These are phyloP conservation scores for Ceratobasidium sp. DNA, from an alignment of 1,284 basidiomycete genomes.

Conservation along the genomic window DNA sequence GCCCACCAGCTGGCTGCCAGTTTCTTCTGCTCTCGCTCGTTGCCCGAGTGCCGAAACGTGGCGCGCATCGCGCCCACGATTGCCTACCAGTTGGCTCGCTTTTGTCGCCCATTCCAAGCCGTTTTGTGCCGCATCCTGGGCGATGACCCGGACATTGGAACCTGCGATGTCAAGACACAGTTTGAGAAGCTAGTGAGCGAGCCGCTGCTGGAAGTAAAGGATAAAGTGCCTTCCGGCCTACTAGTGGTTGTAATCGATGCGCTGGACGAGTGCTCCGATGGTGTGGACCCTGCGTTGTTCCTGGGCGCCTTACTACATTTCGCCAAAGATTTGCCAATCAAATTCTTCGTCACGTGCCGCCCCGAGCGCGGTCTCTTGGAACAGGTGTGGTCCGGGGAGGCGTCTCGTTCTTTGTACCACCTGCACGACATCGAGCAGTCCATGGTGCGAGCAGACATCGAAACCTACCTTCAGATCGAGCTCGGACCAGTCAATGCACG, in stretches of 20 bases:
- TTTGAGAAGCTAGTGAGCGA: slow-evolving; percentile 13
- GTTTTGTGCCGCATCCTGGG: neutral
- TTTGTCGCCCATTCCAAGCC: neutral
- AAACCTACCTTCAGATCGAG: slow-evolving; percentile 19
- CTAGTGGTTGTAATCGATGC: slow-evolving; percentile 38
- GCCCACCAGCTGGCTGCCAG: slow-evolving; percentile 17
- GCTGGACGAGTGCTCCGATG: slow-evolving; percentile 37
- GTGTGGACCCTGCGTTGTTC: neutral
- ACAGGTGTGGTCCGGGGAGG: neutral
- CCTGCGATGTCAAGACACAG: neutral
- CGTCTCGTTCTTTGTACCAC: neutral
- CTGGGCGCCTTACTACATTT: neutral
- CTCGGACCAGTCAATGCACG: neutral
- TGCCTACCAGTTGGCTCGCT: slow-evolving; percentile 7
- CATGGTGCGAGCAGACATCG: slow-evolving; percentile 37
- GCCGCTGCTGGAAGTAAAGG: neutral
- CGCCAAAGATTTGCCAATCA: neutral
- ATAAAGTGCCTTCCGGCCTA: neutral
- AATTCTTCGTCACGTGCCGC: slow-evolving; percentile 16
- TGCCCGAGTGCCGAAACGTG: slow-evolving; percentile 20
- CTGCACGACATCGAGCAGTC: slow-evolving; percentile 44
- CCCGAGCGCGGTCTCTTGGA: neutral
- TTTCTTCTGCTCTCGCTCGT: slow-evolving; percentile 26
- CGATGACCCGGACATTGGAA: neutral
- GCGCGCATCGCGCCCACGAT: slow-evolving; percentile 12